A percentile compares a stretch with the other conserved stretches of the same genome.
Evolutionary conservation across 1,284 basidiomycete species (phyloP).

Genomic region (Pseudozyma sp.): DNA sequence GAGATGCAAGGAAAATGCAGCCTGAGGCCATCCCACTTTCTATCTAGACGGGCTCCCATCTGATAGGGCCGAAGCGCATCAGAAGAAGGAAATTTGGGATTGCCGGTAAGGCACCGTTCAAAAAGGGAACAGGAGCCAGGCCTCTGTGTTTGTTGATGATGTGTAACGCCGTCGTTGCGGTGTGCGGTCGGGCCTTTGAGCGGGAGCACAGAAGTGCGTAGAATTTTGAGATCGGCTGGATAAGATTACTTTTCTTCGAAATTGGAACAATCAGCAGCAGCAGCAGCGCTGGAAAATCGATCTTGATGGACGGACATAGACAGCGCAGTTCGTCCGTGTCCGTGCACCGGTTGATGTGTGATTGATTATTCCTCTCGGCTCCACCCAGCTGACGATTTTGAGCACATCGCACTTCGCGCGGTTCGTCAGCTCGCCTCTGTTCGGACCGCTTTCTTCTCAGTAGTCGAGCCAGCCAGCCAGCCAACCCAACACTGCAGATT

Average conservation of each 20-base stretch:
- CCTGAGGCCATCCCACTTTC: no score
- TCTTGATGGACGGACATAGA: conserved; percentile 15
- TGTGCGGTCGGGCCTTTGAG: not conserved
- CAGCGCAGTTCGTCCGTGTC: conserved; percentile 1
- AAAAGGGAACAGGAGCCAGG: no score
- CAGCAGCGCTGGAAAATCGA: conserved; percentile 17
- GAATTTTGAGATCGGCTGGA: conserved; percentile 12
- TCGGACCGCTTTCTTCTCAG: conserved; percentile 39
- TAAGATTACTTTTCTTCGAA: not conserved
- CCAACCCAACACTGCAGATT: conserved; percentile 1
- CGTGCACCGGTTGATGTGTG: no score
- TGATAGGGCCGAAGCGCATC: no score
- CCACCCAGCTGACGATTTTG: no score
- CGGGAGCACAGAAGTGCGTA: not conserved
- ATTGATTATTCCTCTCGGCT: no score
- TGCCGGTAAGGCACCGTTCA: not conserved
- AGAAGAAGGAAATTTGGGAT: not conserved
- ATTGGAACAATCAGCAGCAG: no score
- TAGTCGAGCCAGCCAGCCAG: not conserved
- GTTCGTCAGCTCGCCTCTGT: not conserved
- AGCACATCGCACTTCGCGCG: not conserved
- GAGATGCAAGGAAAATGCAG: no score
- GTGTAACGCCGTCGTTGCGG: not conserved
- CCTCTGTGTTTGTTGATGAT: not conserved
- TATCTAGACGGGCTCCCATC: no score